Base-by-base conservation (phyloP, 345 rosid species). In the Camelina laxa region DNA sequence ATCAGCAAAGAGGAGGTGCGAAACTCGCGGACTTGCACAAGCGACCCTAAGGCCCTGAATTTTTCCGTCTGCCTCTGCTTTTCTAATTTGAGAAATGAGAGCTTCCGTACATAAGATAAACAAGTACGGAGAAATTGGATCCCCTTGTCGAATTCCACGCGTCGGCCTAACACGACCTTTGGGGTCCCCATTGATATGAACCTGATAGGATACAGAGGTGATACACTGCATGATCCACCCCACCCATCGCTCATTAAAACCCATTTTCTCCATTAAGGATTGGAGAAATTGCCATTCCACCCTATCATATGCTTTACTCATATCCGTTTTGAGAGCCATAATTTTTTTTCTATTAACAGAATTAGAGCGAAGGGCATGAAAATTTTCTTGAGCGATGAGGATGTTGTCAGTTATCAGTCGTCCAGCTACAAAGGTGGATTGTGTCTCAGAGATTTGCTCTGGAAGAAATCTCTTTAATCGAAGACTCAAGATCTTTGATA, bases 121-220 rank as follows among this genome's bases (percentile, higher is more conserved):
- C 7, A 35, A 7, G 38, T 35, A 35, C 2, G 38, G 38, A 35
- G 38, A 35, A 7, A 35, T 33, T 1, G 36, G 36, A 7, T 33
- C 36, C 2, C 36, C 36, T 33, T 33, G 36, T 1, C 9, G 36
- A 7, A 33, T 35, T 1, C 38, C 38, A 7, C 9, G 38, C 9
- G 8, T 6, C 2, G 38, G 38, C 2, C 38, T 7, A 35, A 35
- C 7, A 1, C 38, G 8, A 1, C 47, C 47, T 42, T 14, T 4
- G 1, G 47, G 47, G 0, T 13, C n/a, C 0, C n/a, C 47, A 13
- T 41, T 41, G 0, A 41, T 4, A 0, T 13, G 1, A 1, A 41
- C 6, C 1, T 1, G 5, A 1, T 41, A 41, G 0, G 47, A 3
- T 0, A 41, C 47, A 0, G 6, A 41, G 1, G n/a, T 12, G 4